phyloP scores from a whole-genome alignment of 805 yeast genomes.

The Pichia cabralensis region DNA sequence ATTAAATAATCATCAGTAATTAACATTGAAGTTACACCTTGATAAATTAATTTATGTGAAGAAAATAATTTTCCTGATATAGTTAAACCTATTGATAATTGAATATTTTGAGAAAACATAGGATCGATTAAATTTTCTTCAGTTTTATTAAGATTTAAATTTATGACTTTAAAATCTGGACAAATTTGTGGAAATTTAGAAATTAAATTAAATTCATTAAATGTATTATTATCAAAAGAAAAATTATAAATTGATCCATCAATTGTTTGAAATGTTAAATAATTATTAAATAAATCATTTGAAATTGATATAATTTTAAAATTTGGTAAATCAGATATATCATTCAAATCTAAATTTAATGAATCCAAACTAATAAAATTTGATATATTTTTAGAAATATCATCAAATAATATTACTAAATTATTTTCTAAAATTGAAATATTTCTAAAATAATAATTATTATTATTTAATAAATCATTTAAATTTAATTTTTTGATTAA shows the following conservation, averaged over 20 bases:
- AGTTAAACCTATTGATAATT: conserved; percentile 55
- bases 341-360: conserved; percentile 36
- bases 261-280: conserved; percentile 48
- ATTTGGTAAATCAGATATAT: conserved; percentile 31
- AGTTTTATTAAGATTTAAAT: conserved; percentile 13
- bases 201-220: conserved; percentile 48
- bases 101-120: too few relatives aligned
- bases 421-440: conserved; percentile 45
- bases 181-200: conserved; percentile 68
- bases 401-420: conserved; percentile 54
- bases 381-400: too few relatives aligned
- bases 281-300: conserved; percentile 42
- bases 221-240: conserved; percentile 44
- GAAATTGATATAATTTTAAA: conserved; percentile 46
- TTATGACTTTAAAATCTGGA: conserved; percentile 40
- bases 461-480: too few relatives aligned
- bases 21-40: conserved; percentile 74
- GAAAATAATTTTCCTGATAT: conserved; percentile 66
- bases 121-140: conserved; percentile 14
- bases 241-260: conserved; percentile 56
- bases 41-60: conserved; percentile 46
- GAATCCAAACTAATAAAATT: too few relatives aligned
- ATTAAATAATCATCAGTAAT: conserved; percentile 62
- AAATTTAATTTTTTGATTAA: conserved; percentile 27
- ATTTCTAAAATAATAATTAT: conserved; percentile 46